phyloP scores from a whole-genome alignment of 2,329 filamentous ascomycete species.

The Xylariaceae sp. region DNA sequence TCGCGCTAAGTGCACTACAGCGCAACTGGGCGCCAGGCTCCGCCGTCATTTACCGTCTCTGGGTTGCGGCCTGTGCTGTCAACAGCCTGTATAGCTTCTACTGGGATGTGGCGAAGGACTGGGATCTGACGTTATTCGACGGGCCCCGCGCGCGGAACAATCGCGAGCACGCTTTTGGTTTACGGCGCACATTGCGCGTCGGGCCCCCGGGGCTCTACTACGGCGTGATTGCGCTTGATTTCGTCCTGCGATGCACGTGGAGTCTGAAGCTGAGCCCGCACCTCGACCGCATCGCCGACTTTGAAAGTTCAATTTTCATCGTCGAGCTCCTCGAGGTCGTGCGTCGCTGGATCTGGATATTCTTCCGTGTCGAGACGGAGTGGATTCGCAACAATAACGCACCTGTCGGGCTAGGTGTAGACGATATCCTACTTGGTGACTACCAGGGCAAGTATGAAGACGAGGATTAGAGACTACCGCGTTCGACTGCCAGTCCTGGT shows the following conservation, averaged over 20 bases:
- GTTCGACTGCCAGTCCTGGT: constrained; percentile 9
- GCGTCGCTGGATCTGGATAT: constrained; percentile 95
- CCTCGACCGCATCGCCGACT: constrained; percentile 82
- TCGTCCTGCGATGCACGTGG: constrained; percentile 89
- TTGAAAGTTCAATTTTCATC: constrained; percentile 86
- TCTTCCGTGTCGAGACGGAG: constrained; percentile 93
- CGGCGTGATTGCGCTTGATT: constrained; percentile 75
- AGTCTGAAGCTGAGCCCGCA: constrained; percentile 83
- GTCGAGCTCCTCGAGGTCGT: constrained; percentile 87
- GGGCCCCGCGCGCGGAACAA: constrained; percentile 54
- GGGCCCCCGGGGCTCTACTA: constrained; percentile 80
- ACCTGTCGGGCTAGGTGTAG: constrained; percentile 57
- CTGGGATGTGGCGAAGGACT: constrained; percentile 97
- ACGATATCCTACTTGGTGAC: constrained; percentile 77
- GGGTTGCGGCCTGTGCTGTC: constrained; percentile 74
- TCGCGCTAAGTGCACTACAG: constrained; percentile 78
- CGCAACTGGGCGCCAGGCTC: constrained; percentile 52
- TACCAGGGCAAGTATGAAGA: constrained; percentile 69
- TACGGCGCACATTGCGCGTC: constrained; percentile 78
- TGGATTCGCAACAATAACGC: constrained; percentile 68
- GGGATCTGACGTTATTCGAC: constrained; percentile 88
- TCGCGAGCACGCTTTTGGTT: constrained; percentile 73
- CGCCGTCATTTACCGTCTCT: constrained; percentile 58
- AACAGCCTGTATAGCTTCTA: constrained; percentile 98
- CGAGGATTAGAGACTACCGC: constrained; percentile 43